Conservation (phyloP, 1,284 basidiomycete genomes). For the Phenoliferia sp. region DNA sequence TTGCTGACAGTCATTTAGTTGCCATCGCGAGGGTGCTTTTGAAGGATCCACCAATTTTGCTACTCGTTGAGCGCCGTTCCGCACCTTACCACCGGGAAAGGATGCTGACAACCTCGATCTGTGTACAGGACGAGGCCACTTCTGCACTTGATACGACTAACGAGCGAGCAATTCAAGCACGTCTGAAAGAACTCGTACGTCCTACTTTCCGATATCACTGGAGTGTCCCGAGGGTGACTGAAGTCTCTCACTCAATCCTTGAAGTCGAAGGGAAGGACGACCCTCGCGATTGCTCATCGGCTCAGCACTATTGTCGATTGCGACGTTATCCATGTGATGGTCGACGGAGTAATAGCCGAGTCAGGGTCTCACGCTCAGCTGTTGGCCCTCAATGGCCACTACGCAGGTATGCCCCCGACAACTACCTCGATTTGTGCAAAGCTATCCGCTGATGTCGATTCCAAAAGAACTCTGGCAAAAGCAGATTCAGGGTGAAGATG, state of each 20-base stretch:
- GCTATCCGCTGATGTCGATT: not conserved
- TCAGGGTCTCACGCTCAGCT: slow-evolving; percentile 49
- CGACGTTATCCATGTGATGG: slow-evolving; percentile 55
- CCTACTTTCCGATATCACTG: not conserved
- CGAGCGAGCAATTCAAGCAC: slow-evolving; percentile 77
- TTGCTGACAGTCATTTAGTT: slow-evolving; percentile 43
- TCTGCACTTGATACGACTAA: slow-evolving; percentile 77
- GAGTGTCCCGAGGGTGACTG: not conserved
- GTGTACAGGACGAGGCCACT: slow-evolving; percentile 37
- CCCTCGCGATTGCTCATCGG: slow-evolving; percentile 72
- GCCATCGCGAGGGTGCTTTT: slow-evolving; percentile 79
- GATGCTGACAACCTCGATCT: too few species aligned
- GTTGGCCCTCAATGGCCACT: slow-evolving; percentile 28
- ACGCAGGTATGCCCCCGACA: slow-evolving; percentile 23
- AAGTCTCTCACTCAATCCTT: not conserved
- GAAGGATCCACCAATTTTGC: slow-evolving; percentile 75
- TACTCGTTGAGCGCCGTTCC: not conserved
- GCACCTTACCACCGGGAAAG: not conserved
- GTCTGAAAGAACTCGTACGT: slow-evolving; percentile 61
- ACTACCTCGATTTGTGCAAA: not conserved
- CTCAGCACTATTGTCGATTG: slow-evolving; percentile 68
- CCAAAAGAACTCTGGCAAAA: slow-evolving; percentile 33
- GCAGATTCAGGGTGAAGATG: slow-evolving; percentile 26
- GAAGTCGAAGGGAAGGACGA: slow-evolving; percentile 57
- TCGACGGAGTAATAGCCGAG: slow-evolving; percentile 62